A percentile compares a stretch with the other conserved stretches of the same genome.
phyloP scores from a whole-genome alignment of 2,329 filamentous ascomycete species.

The Sporothrix inflata region DNA sequence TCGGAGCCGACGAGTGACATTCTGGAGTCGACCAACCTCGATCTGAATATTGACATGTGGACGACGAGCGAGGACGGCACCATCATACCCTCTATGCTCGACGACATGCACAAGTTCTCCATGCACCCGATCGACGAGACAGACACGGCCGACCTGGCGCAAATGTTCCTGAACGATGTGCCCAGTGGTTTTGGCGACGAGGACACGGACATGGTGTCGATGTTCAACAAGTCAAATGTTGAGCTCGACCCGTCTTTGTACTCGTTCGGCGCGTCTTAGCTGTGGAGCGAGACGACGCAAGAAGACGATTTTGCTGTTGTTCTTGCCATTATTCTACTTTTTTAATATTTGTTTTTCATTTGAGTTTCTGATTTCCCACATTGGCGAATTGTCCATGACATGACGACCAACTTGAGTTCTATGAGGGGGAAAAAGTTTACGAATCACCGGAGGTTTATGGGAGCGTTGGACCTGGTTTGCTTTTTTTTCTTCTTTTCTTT shows the following conservation, averaged over 20 bases:
- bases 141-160: conserved; percentile 33
- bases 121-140: conserved; percentile 38
- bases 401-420: conserved; percentile 19
- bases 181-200: conserved; percentile 17
- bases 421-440: conserved; percentile 9
- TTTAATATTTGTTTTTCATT: neutral
- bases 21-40: conserved; percentile 56
- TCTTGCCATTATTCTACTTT: neutral
- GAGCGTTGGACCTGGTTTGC: conserved; percentile 10
- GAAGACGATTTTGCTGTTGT: neutral
- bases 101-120: conserved; percentile 49
- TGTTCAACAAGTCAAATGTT: conserved; percentile 57
- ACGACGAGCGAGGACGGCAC: conserved; percentile 51
- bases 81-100: conserved; percentile 42
- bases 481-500: neutral
- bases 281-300: neutral
- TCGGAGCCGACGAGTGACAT: conserved; percentile 64
- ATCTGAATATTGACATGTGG: conserved; percentile 56
- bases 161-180: conserved; percentile 48
- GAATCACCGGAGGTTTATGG: conserved; percentile 4
- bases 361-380: neutral
- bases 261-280: conserved; percentile 24
- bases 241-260: conserved; percentile 54
- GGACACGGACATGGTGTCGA: conserved; percentile 47
- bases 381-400: conserved; percentile 19